Conservation (phyloP, 2,329 filamentous ascomycete species). For the Ascochyta lentis region DNA sequence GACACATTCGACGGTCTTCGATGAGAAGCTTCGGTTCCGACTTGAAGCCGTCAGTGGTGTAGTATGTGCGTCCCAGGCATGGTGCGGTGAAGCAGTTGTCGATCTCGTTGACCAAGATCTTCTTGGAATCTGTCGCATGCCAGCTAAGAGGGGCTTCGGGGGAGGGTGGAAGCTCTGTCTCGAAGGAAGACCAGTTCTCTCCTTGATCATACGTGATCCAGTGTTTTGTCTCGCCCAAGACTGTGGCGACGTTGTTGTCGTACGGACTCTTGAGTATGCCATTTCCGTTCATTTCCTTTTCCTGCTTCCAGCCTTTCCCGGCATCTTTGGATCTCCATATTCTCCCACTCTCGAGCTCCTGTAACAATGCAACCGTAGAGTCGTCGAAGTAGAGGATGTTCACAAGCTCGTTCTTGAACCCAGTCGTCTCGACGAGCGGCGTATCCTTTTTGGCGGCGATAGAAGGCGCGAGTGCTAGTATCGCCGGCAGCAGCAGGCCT, state of each 20-base stretch:
- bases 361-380: constrained; percentile 79
- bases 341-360: constrained; percentile 68
- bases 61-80: constrained; percentile 61
- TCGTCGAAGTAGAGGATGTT: constrained; percentile 91
- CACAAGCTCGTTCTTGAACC: constrained; percentile 70
- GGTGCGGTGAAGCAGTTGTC: constrained; percentile 48
- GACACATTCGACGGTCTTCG: constrained; percentile 74
- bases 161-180: constrained; percentile 62
- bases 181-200: constrained; percentile 79
- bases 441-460: constrained; percentile 58
- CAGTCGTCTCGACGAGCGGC: constrained; percentile 69
- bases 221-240: constrained; percentile 75
- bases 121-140: constrained; percentile 81
- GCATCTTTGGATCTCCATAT: constrained; percentile 83
- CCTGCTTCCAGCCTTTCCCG: constrained; percentile 74
- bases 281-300: constrained; percentile 67
- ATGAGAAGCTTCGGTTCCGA: constrained; percentile 69
- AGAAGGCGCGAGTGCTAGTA: constrained; percentile 55
- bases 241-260: constrained; percentile 79
- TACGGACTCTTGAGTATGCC: constrained; percentile 78
- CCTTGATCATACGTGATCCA: constrained; percentile 86
- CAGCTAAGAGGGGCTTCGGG: constrained; percentile 72
- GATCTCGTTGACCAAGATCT: constrained; percentile 76
- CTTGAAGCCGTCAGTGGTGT: constrained; percentile 87
- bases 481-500: constrained; percentile 56